A percentile compares a stretch with the other conserved stretches of the same genome.
Evolutionary conservation across 305 asterid species (phyloP).

Genomic region (Fraxinus xanthoxyloides): DNA sequence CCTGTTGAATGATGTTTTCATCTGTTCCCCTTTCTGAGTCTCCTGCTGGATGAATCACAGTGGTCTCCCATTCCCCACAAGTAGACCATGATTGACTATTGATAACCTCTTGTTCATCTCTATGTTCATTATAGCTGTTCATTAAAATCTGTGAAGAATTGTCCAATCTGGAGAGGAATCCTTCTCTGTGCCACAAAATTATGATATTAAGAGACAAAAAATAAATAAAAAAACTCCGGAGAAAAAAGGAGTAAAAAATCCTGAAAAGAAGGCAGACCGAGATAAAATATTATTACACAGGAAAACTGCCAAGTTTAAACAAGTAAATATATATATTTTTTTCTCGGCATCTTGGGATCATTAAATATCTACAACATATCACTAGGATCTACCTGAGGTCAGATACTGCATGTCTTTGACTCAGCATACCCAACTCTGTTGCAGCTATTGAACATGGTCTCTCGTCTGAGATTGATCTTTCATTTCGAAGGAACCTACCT

Average conservation of each 20-base stretch:
- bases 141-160: constrained; percentile 19
- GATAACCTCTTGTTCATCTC: constrained; percentile 13
- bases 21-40: not conserved
- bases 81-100: constrained; percentile 17
- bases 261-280: not conserved
- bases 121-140: not conserved
- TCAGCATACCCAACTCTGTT: constrained; percentile 63
- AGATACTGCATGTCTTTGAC: constrained; percentile 72
- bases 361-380: not conserved
- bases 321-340: not conserved
- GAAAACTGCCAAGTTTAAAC: not conserved
- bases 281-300: not conserved
- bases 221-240: not conserved
- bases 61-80: constrained; percentile 30
- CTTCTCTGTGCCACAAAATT: constrained; percentile 37
- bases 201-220: not conserved
- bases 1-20: constrained; percentile 19
- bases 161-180: constrained; percentile 40
- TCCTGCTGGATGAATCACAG: constrained; percentile 2
- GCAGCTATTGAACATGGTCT: constrained; percentile 58
- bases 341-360: not conserved
- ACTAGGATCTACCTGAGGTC: constrained; percentile 56
- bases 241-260: not conserved
- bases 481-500: constrained; percentile 74
- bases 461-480: constrained; percentile 42